These are phyloP conservation scores for Phytophthora vignae DNA, from an alignment of 352 stramenopile genomes.

Conservation along the genomic window DNA sequence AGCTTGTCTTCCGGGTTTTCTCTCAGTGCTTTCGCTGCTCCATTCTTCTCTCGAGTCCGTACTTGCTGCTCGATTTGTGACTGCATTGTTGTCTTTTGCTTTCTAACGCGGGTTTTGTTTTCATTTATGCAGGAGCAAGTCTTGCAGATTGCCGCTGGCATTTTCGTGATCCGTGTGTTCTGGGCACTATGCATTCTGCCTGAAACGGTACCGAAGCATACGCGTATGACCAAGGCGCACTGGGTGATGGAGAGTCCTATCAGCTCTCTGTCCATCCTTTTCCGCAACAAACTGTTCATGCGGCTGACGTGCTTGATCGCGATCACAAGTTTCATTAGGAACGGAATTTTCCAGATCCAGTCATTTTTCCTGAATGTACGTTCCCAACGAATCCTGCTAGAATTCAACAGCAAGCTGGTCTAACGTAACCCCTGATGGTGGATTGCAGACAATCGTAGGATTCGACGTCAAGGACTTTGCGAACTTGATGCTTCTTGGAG, in stretches of 20 bases:
- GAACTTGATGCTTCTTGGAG: conserved; percentile 66
- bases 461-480: conserved; percentile 79
- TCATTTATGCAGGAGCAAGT: conserved; percentile 44
- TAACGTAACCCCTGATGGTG: conserved; percentile 5
- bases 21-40: too few species aligned
- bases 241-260: conserved; percentile 64
- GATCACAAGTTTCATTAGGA: conserved; percentile 71
- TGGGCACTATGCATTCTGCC: conserved; percentile 63
- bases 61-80: too few species aligned
- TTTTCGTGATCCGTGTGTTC: conserved; percentile 63
- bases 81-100: too few species aligned
- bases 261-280: conserved; percentile 70
- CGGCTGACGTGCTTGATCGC: conserved; percentile 71
- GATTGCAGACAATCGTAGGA: conserved; percentile 60
- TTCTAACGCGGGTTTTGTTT: conserved; percentile 4
- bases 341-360: conserved; percentile 69
- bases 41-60: too few species aligned
- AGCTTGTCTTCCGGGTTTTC: conserved; percentile 5
- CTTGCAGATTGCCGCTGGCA: conserved; percentile 49
- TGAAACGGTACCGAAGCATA: conserved; percentile 59
- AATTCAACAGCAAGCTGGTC: neutral
- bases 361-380: conserved; percentile 83
- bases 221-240: conserved; percentile 33
- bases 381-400: neutral
- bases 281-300: conserved; percentile 69